Evolutionary conservation across 2,329 filamentous ascomycete species (phyloP).

Genomic region (Colletotrichum nymphaeae): DNA sequence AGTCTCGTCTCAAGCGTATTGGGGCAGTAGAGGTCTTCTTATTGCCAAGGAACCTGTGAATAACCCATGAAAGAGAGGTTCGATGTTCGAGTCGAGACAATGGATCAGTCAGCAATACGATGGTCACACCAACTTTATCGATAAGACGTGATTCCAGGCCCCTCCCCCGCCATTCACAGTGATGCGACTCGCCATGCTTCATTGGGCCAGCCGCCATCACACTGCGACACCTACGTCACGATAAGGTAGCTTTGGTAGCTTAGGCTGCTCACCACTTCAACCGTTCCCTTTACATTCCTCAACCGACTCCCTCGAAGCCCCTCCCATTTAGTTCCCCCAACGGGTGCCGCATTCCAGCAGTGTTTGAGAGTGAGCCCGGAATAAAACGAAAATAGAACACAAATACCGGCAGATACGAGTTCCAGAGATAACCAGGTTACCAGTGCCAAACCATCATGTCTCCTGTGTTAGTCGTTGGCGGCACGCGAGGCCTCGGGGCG

Average conservation of each 20-base stretch:
- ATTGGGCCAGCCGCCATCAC: neutral
- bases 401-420: neutral
- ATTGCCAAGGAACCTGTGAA: neutral
- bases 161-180: slow-evolving; percentile 9
- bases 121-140: slow-evolving; percentile 31
- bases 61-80: neutral
- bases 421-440: too few relatives aligned
- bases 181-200: neutral
- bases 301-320: neutral
- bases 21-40: neutral
- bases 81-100: neutral
- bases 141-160: slow-evolving; percentile 26
- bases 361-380: slow-evolving; percentile 17
- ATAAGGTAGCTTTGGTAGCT: neutral
- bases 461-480: slow-evolving; percentile 72
- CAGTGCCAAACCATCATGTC: slow-evolving; percentile 47
- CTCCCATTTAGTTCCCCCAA: slow-evolving; percentile 8
- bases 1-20: neutral
- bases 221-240: neutral
- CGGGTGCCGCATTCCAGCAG: slow-evolving; percentile 27
- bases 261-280: neutral
- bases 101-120: slow-evolving; percentile 9
- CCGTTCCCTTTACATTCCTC: slow-evolving; percentile 20
- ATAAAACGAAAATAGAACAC: slow-evolving; percentile 13
- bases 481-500: slow-evolving; percentile 75